Conservation (phyloP, 257 asterid genomes). For the Perilla frutescens region DNA sequence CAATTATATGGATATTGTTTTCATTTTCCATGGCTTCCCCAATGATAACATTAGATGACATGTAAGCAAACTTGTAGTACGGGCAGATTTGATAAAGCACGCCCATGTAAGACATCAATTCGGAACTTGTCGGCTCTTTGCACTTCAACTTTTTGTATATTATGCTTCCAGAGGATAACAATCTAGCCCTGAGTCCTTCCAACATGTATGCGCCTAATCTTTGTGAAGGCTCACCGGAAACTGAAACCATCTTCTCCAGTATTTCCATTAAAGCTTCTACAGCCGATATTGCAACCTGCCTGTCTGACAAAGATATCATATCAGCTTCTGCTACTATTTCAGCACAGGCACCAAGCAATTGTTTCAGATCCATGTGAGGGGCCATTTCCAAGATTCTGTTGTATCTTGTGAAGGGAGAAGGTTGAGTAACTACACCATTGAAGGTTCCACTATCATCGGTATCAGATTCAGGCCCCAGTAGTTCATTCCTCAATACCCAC, state of each 20-base stretch:
- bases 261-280: conserved; percentile 72
- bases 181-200: conserved; percentile 90
- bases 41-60: conserved; percentile 73
- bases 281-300: conserved; percentile 51
- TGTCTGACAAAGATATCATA: conserved; percentile 40
- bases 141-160: conserved; percentile 89
- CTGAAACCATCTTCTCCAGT: conserved; percentile 75
- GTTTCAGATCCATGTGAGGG: conserved; percentile 70
- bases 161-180: conserved; percentile 83
- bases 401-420: conserved; percentile 55
- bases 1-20: conserved; percentile 71
- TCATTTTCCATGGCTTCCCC: conserved; percentile 81
- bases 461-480: conserved; percentile 77
- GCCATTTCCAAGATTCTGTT: conserved; percentile 74
- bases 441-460: conserved; percentile 74
- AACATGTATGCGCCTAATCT: conserved; percentile 87
- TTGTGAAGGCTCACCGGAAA: conserved; percentile 89
- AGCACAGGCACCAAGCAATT: conserved; percentile 73
- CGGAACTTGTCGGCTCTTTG: conserved; percentile 82
- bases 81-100: conserved; percentile 79
- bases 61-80: conserved; percentile 86
- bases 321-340: conserved; percentile 73
- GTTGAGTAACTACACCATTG: conserved; percentile 45
- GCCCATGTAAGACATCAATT: conserved; percentile 84
- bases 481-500: conserved; percentile 65